Base-by-base conservation (phyloP, 805 yeast species). In the Deakozyma indianensis region DNA sequence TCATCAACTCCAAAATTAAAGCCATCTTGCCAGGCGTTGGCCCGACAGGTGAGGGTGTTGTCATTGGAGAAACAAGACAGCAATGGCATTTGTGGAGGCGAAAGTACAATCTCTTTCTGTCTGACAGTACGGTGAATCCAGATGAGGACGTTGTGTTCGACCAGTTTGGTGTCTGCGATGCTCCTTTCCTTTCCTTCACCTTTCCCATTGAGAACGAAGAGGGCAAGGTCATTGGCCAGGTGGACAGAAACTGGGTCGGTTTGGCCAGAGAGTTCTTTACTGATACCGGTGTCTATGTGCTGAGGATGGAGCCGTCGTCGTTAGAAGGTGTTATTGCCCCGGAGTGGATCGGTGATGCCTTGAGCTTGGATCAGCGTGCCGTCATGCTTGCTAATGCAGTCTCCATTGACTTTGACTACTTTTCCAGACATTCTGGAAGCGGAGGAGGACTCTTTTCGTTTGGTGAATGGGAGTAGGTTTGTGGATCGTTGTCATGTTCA, bases 61-160 rank as follows among this genome's bases (percentile, higher is more conserved):
- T 77, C 3, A 66, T 92, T 18, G 97, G 97, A 1, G 96, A 90
- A 59, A 74, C 85, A 23, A 77, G 83, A 3, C 98, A 92, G 62
- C 79, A 82, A 51, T 92, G 96, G 96, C 97, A 92, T 65, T 67
- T 81, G 38, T 88, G 96, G 95, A 73, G 97, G 58, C 70, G 98
- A 47, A 66, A 81, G 43, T 92, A 92, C 62, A 85, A 88, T 56
- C 66, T 92, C 53, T 92, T 84, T 60, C 69, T 43, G 40, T 23
- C 46, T 42, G 41, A 68, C 23, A 9, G 20, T 5, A 32, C 38
- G 7, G 38, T 32, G 11, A 7, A 7, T 32, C 38, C 38, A n/a
- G 54, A 54, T 27, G 50, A 51, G 20, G 58, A 67, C 3, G 68
- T 69, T 22, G 69, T 65, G 18, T 81, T 74, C 58, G 71, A 73